Base-by-base conservation (phyloP, 768 basidiomycete genomes). In the Collybia sordida region DNA sequence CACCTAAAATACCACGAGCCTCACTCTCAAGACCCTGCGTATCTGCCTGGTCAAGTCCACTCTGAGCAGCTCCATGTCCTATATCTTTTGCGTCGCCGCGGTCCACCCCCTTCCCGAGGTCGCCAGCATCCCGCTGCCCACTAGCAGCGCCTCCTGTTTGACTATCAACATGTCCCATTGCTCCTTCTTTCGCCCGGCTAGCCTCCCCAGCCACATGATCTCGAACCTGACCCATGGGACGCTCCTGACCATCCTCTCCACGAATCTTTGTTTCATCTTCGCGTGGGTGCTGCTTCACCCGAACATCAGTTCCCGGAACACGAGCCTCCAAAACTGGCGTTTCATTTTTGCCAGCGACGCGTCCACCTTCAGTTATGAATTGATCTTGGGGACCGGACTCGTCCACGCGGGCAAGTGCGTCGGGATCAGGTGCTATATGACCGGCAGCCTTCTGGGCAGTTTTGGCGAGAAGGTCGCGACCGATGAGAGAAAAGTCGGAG, bases 391-490 rank as follows among this genome's bases (percentile, higher is more conserved):
- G 82, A 0, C 82, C 91, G 31, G 86, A 63, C 41, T 90, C 77
- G 66, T 95, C 83, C 34, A 91, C 81, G 6, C 66, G 66, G n/a
- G 73, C 65, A 34, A 97, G 77, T 0, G 63, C 67, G 38, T 89
- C 85, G 18, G 83, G 64, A 42, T 70, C 59, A 0, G 96, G 96
- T 2, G 85, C 82, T 25, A 93, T 72, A 45, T 65, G 66, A 25
- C 82, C 79, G 6, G 90, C 89, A 11, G 80, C 85, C 61, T 92
- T 88, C 57, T 75, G 65, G 0, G 89, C 85, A 17, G 80, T 80
- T 34, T 80, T 85, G 3, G 90, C 82, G 53, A 96, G 82, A 47
- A 97, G 74, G 65, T 96, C 93, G 36, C 92, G 86, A 0, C 90
- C 89, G 42, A 92, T 83, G 50, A 86, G 65, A 8, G 82, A 79